Base-by-base conservation (phyloP, 164 flowering plant genomes). In the Macadamia integrifolia region DNA sequence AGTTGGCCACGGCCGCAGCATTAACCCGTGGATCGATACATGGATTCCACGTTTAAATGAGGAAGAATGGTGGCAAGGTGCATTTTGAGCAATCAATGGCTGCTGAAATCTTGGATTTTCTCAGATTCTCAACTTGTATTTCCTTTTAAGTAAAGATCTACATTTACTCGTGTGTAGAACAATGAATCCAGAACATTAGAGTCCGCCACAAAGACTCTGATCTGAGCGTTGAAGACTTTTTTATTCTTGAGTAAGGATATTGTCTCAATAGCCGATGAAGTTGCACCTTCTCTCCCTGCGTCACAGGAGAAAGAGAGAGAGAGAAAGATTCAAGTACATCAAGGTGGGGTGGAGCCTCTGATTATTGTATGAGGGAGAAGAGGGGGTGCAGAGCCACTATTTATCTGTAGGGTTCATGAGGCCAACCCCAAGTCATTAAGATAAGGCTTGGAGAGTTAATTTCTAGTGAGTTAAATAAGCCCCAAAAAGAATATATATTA, bases 111-210 rank as follows among this genome's bases (percentile, higher is more conserved):
- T 23, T 23, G 23, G 0, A 23, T 23, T 23, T 23, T 23, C 23
- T 52, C 42, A 75, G 60, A 40, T 42, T 65, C 43, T 61, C 60
- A 42, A 62, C 71, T 30, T 52, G 64, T 43, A 61, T 70, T 60
- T 67, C 65, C 31, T 67, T 68, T 15, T 23, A 85, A 68, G 69
- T 61, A 82, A n/a, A 86, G 78, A 77, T 83, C 82, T 58, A 80
- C 80, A 10, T 71, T 28, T 13, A 72, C 71, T 29, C 79, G 75
- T 35, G 72, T 65, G 46, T 73, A 35, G 12, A 64, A 61, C 23
- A 79, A 62, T 49, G 73, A 28, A 68, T 29, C 48, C 42, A 83
- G 65, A 68, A 57, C 78, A 53, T 35, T 59, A 58, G 23, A 62
- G 64, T 77, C 79, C 66, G 74, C 66, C 6, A 70, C 72, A 32